Base-by-base conservation (phyloP, 2,329 filamentous ascomycete species). In the Cordyceps militaris region DNA sequence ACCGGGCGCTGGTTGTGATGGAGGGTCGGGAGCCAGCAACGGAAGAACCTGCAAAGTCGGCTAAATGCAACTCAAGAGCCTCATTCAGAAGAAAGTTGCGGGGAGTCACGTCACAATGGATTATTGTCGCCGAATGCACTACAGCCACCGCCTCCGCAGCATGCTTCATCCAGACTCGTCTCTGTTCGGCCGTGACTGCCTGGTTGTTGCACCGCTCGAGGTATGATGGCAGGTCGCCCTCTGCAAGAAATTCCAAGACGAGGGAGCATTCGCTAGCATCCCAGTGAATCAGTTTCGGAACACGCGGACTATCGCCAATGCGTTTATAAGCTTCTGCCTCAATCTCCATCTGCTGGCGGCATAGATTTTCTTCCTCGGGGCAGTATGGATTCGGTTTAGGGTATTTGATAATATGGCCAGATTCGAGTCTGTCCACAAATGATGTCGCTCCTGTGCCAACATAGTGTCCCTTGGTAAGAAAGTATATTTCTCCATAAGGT, bases 71-170 rank as follows among this genome's bases (percentile, higher is more conserved):
- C 57, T 70, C 60, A 24, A 74, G 65, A 48, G 64, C 49, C 19
- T 63, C 62, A 60, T 74, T 69, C 19, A 75, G 61, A 0, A 74
- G 62, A 50, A 74, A 70, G 60, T 75, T 74, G 52, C 66, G 68
- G 2, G 72, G 70, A 61, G 69, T 67, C 26, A 75, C 63, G 60
- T 76, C 71, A 61, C 67, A 72, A 58, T 76, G 73, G 60, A 75
- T 67, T 16, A 74, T 66, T 13, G 63, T 61, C 58, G 66, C 66
- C 8, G 61, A 64, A 65, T 76, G 73, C 24, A 75, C 56, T 40
- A 70, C 63, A 38, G 62, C 61, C 23, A 74, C 53, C 6, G 66
- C 71, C 63, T 72, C 66, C 36, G 68, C 64, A 42, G 67, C 66
- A 59, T 73, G 66, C 10, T 63, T 63, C 43, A 63, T 64, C 71